These are phyloP conservation scores for Priceomyces haplophilus DNA, from an alignment of 805 yeast species.

Conservation along the genomic window DNA sequence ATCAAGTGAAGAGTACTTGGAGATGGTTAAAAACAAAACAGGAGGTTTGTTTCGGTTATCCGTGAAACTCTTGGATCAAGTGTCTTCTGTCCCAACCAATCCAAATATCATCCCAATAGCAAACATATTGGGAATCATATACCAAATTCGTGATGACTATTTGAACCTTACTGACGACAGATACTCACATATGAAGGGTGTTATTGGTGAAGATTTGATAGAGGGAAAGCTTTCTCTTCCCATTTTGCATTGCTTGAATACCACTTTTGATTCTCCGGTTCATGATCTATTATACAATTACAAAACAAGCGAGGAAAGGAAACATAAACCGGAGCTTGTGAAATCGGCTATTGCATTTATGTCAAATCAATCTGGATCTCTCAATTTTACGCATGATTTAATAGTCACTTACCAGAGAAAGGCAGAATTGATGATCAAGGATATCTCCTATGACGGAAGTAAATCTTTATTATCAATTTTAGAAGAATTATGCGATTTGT, in stretches of 20 bases:
- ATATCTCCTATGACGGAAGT: background rate
- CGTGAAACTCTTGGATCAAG: constrained; percentile 55
- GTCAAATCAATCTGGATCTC: constrained; percentile 19
- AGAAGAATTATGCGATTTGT: constrained; percentile 18
- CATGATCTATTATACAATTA: constrained; percentile 19
- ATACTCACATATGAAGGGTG: constrained; percentile 61
- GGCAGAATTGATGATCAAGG: constrained; percentile 14
- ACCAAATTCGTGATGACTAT: constrained; percentile 85
- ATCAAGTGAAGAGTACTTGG: constrained; percentile 48
- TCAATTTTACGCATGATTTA: constrained; percentile 22
- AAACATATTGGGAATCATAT: constrained; percentile 73
- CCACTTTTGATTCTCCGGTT: constrained; percentile 19
- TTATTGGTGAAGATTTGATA: constrained; percentile 74
- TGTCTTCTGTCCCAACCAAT: constrained; percentile 5
- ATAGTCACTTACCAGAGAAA: constrained; percentile 19
- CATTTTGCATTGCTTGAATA: constrained; percentile 52
- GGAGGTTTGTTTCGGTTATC: constrained; percentile 85
- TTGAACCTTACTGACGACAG: constrained; percentile 58
- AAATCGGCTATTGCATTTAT: constrained; percentile 21
- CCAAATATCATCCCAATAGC: constrained; percentile 49
- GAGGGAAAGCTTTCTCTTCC: constrained; percentile 92
- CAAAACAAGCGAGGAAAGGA: constrained; percentile 15
- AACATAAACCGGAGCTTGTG: constrained; percentile 12
- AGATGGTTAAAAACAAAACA: constrained; percentile 82
- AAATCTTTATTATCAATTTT: constrained; percentile 13